Base-by-base conservation (phyloP, 2,329 filamentous ascomycete genomes). In the Hymenoscyphus linearis region DNA sequence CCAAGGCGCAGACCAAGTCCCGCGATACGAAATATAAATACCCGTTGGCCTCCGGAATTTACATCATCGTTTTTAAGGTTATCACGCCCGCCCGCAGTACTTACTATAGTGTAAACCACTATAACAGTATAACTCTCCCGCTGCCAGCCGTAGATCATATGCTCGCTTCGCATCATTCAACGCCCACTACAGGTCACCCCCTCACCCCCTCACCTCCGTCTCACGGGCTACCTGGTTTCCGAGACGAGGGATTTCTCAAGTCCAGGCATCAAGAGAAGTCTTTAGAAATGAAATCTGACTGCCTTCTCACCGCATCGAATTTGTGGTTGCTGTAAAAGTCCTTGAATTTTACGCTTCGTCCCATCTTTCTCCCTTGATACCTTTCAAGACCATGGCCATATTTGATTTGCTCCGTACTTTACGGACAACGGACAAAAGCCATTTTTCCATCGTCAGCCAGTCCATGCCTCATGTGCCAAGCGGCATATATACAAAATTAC, bases 171-270 rank as follows among this genome's bases (percentile, higher is more conserved):
- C 44, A 50, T 50, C 18, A 25, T 31, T 7, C 31, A 5, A 31
- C 31, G 31, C 44, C 44, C 22, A 22, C 44, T 10, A 50, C 44
- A 44, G 26, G 52, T 25, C 37, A 61, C 55, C 55, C 31, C 27
- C 27, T 27, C 55, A 26, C n/a, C n/a, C n/a, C n/a, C n/a, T 36
- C 37, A n/a, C 37, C 37, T 18, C n/a, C 40, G 13, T 36, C 22
- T 36, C 55, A 37, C 57, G 35, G 58, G 54, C 53, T 52, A 53
- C 18, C 34, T 55, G 44, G 50, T 31, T 26, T 47, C 52, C 52
- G 47, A 53, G 37, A 22, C 44, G 44, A 50, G 22, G 44, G 44
- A 50, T 50, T 50, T 18, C n/a, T 47, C 40, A 47, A 47, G 40
- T 10, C 18, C n/a, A 47, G 22, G n/a, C n/a, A 47, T 12, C 16